Base-by-base conservation (phyloP, 352 stramenopile genomes). In the Stephanocyclus meneghinianus region DNA sequence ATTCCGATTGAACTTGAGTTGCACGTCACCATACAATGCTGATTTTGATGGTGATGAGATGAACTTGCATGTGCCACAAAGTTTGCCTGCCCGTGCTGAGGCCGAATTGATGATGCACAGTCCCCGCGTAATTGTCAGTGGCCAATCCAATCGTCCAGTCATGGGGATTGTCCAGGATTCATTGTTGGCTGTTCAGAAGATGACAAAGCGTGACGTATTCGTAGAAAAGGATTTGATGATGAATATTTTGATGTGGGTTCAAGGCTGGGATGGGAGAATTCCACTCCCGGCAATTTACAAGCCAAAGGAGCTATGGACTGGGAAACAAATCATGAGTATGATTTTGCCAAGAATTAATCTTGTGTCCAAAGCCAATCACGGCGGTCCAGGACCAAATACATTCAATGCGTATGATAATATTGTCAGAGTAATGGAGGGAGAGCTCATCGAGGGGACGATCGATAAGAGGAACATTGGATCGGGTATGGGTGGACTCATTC, bases 21-120 rank as follows among this genome's bases (percentile, higher is more conserved):
- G 92, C 78, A 99, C 97, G 4, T 96, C 96, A 21, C 97, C 97
- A 35, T 99, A 99, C 91, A 99, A 99, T 86, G 97, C 97, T 71
- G 97, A 99, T 94, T 99, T 99, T 80, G 97, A 99, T 93, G 97
- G 97, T 60, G 97, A 99, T 83, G 97, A 99, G 88, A 99, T 99
- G 97, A 99, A 99, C 87, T 90, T 99, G 69, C 90, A 94, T 71
- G 89, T 94, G 47, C 96, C 96, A 47, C 97, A 99, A 91, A 98
- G 95, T n/a, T 91, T 99, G 71, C 95, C 96, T 40, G 97, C 97
- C 65, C 92, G 96, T 74, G 97, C 97, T 15, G 97, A 99, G 87
- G 96, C 96, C 7, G 95, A 98, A 80, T 92, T 99, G 69, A 93
- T 99, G 70, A 99, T 99, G 97, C 97, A 98, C 91, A 97, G 98